Base-by-base conservation (phyloP, 805 yeast genomes). In the Spathaspora sp. region DNA sequence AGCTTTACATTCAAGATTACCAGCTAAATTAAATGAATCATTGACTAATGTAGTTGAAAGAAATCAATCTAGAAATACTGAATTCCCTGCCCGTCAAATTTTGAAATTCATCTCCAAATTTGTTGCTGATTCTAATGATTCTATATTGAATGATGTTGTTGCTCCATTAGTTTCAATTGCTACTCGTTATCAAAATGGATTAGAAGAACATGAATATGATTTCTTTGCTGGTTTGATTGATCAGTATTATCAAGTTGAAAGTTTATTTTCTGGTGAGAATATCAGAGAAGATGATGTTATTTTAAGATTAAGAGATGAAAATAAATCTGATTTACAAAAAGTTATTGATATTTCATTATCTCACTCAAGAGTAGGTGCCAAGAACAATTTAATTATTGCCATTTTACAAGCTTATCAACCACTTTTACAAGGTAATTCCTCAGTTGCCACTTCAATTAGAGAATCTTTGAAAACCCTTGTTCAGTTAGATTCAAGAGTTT, bases 21-120 rank as follows among this genome's bases (percentile, higher is more conserved):
- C 97, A 40, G 65, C 79, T 3, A 82, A 85, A 58, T 78, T 94
- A 57, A 96, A 91, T 65, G 79, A 82, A 48, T 76, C 82, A 45
- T 77, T 94, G 59, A 68, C 78, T 8, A 75, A 82, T 29, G 74
- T 87, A 52, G 77, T 94, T 55, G 87, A 86, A 47, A 85, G 93
- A 67, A 73, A 84, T 49, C 70, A 67, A 43, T 72, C 76, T 43
- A 80, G 96, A 69, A 72, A 76, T 55, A 92, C 88, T 40, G 92
- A 90, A 57, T 94, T 94, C 85, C 99, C 99, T 49, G 90, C 98
- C 43, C 88, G 88, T 70, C 94, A 85, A 69, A 69, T 93, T 40
- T 67, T 82, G 56, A 87, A 89, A 64, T 74, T 86, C 49, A 75
- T 94, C 59, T 87, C 83, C 52, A 87, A 85, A 68, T 69, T 83